These are phyloP conservation scores for Physcomitrellopsis africana DNA, from an alignment of 225 moss, liverwort and hornwort species.

Conservation along the genomic window DNA sequence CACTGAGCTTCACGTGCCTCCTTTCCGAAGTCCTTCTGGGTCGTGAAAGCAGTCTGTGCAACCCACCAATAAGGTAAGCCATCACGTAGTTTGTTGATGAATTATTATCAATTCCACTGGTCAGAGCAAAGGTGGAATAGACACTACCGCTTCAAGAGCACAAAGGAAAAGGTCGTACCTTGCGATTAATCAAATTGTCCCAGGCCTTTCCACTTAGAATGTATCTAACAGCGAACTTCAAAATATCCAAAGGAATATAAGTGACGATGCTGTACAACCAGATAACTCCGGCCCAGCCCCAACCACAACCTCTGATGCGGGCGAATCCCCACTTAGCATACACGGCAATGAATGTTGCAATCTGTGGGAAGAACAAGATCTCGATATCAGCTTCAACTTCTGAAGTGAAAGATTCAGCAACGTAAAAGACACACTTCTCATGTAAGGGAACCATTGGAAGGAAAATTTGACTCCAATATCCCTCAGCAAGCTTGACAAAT, in stretches of 20 bases:
- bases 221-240: conserved; percentile 63
- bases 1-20: conserved; percentile 63
- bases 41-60: conserved; percentile 61
- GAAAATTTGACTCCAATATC: no score
- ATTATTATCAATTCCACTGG: not conserved
- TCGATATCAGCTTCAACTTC: not conserved
- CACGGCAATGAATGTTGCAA: conserved; percentile 65
- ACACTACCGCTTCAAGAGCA: not conserved
- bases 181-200: conserved; percentile 61
- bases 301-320: conserved; percentile 58
- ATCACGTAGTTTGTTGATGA: not conserved
- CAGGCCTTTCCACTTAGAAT: conserved; percentile 74
- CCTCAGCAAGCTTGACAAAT: not conserved
- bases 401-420: not conserved
- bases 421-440: no score
- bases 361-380: conserved; percentile 24
- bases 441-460: no score
- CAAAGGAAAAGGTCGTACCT: conserved; percentile 34
- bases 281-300: conserved; percentile 74
- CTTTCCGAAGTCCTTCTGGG: conserved; percentile 63
- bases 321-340: conserved; percentile 64
- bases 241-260: conserved; percentile 58
- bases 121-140: not conserved
- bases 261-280: conserved; percentile 60
- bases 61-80: not conserved